phyloP scores from a whole-genome alignment of 106 monocot species.

The Posidonia australis region DNA sequence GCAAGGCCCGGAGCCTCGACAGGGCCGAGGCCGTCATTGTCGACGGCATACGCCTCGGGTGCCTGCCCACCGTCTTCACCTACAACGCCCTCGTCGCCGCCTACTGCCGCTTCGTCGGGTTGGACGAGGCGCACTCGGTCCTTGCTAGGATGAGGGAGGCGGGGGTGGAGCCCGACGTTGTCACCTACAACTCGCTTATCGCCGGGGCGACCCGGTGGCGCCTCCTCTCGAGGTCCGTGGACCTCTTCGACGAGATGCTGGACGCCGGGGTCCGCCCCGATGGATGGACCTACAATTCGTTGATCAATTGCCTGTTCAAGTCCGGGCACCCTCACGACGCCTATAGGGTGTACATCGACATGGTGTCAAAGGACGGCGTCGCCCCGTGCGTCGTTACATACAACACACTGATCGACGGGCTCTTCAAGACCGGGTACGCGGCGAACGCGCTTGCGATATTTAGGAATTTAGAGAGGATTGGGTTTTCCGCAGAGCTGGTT shows the following conservation, averaged over 20 bases:
- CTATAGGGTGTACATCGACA: conserved; percentile 41
- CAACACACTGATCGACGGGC: conserved; percentile 70
- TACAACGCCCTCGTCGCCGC: conserved; percentile 55
- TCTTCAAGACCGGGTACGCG: conserved; percentile 61
- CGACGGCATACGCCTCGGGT: conserved; percentile 65
- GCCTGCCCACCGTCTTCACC: conserved; percentile 68
- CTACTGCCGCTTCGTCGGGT: conserved; percentile 4
- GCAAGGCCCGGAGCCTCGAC: conserved; percentile 45
- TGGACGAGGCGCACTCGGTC: not conserved
- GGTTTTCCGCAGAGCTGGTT: conserved; percentile 44
- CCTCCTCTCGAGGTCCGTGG: conserved; percentile 24
- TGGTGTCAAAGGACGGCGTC: conserved; percentile 41
- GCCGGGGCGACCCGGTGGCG: conserved; percentile 30
- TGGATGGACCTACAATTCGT: conserved; percentile 63
- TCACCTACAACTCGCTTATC: conserved; percentile 76
- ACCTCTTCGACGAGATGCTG: conserved; percentile 72
- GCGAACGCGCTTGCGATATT: conserved; percentile 46
- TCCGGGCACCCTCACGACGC: conserved; percentile 51
- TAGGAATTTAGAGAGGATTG: conserved; percentile 32
- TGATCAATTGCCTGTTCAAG: conserved; percentile 73
- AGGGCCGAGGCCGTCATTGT: conserved; percentile 55
- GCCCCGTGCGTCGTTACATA: conserved; percentile 48
- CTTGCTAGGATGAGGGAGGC: conserved; percentile 3
- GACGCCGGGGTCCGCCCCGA: conserved; percentile 43
- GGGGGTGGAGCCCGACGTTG: conserved; percentile 33